Evolutionary conservation across 495 filamentous ascomycete species (phyloP), one percentile per base, ranked within the genome.

Genomic region (Amorphotheca resinae): DNA sequence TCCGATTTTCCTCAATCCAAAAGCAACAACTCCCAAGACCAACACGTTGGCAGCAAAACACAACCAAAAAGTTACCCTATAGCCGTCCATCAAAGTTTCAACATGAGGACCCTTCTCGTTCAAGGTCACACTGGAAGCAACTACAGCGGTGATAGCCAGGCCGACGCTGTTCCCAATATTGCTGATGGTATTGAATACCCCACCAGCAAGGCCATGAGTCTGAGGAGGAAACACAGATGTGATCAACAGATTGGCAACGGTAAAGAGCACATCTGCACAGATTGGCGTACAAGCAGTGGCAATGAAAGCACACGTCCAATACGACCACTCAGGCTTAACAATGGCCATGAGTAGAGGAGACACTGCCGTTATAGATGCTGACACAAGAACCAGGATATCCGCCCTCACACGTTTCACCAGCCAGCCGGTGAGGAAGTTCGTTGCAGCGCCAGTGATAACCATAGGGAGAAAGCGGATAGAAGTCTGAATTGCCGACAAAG

Each of bases 131-230:
- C 59, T 54, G 1, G 63, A 57, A 0, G 78, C 70, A 28, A 82
- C 68, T 11, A 76, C 65, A 8, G 69, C 71, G 22, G 71, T 66
- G 9, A 76, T 48, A 4, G 72, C 72, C 3, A 80, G 50, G 0
- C 78, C 77, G 9, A 82, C 59, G 0, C 67, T 64, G 14, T 64
- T 74, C 0, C 79, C 79, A 38, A 81, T 68, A 51, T 80, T 76
- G 2, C 67, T 55, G n/a, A 74, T 53, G 0, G 74, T 76, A 47
- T 79, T 77, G 62, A 80, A 81, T 0, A 82, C 74, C 2, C 72
- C 77, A 2, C 77, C 76, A 1, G 73, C 76, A 0, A 84, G 65
- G 0, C 66, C 73, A 38, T 82, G 76, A 0, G 66, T 77, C 35
- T 70, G 55, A 1, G 61, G 44, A 0, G 76, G 70, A 48, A 81